Evolutionary conservation across 176 grass and related monocot genomes (phyloP), one percentile per base, ranked within the genome.

Genomic region (Rhynchospora breviuscula): DNA sequence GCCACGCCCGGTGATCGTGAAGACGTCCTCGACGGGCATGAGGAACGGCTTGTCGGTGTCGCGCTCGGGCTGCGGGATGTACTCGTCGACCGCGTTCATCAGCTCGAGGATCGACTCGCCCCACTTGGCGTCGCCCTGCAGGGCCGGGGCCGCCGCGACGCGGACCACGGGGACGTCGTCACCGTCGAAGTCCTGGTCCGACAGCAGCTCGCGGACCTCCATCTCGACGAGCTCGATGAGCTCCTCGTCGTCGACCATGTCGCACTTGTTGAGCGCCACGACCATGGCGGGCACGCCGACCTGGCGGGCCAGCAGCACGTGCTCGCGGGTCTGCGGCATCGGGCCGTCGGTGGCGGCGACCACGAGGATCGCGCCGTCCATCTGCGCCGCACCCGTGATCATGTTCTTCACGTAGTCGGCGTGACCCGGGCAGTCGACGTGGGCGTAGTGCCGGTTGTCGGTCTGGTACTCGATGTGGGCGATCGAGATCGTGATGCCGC

Each of bases 261-360:
- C 94, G 84, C 93, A 91, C 86, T 97, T 97, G 76, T 97, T 97
- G 5, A 97, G 78, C 65, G 93, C 93, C 64, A 89, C 93, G 61
- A 97, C 91, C 79, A 97, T 85, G 31, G 94, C 93, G 61, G 94
- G 94, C 48, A 97, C 94, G 62, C 11, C 31, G 67, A 97, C 94
- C 91, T 97, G 94, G 72, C 91, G 79, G 25, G 94, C 94, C 69
- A 97, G 91, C 81, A 97, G 84, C 86, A 97, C 93, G 64, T 97
- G 91, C 79, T 97, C 94, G 79, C 93, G 93, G 48, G 94, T 97
- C 91, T 97, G 94, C 22, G 94, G 94, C 94, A 97, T 97, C 5
- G 94, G 94, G 14, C 94, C 94, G 83, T 97, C 94, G 6, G 94
- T 89, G 71, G 94, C 94, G 33, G 94, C 93, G 25, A 97, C 89